Percentiles rank a stretch among this genome's conserved stretches.
Evolutionary conservation across 768 basidiomycete species (phyloP).

Genomic region (Coprinopsis cinerea): DNA sequence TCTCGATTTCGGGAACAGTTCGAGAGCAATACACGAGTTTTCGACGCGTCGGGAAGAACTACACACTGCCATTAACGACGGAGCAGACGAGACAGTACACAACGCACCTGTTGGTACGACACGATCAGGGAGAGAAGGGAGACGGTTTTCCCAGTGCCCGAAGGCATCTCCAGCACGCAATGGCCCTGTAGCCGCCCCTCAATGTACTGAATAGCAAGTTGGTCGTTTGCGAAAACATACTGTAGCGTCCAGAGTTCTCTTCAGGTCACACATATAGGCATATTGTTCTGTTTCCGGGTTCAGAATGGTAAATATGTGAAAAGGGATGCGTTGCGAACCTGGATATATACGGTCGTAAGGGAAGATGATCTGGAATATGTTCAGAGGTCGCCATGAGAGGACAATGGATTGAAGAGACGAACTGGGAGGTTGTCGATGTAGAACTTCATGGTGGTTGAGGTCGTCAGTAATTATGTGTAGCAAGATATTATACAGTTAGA

Average conservation of each 20-base stretch:
- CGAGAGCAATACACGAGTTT: constrained; percentile 99
- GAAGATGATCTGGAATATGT: constrained; percentile 63
- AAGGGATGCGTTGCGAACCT: constrained; percentile 41
- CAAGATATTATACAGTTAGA: not conserved
- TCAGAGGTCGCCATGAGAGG: constrained; percentile 1
- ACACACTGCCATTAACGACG: constrained; percentile 14
- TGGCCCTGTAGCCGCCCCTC: constrained; percentile 70
- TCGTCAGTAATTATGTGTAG: not conserved
- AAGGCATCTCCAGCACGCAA: constrained; percentile 99
- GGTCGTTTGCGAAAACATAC: constrained; percentile 31
- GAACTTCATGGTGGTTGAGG: constrained; percentile 65
- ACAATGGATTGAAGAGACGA: constrained; percentile 19
- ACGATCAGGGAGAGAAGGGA: constrained; percentile 93
- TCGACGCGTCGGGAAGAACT: constrained; percentile 90
- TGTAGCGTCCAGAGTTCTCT: constrained; percentile 91
- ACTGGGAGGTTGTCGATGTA: constrained; percentile 78
- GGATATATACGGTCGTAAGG: constrained; percentile 96
- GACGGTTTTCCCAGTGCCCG: constrained; percentile 98
- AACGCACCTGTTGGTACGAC: constrained; percentile 87
- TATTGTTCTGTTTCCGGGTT: constrained; percentile 72
- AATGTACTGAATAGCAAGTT: not conserved
- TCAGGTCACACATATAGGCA: constrained; percentile 98
- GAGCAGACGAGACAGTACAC: not conserved
- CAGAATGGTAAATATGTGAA: constrained; percentile 4
- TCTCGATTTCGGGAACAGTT: constrained; percentile 99